A percentile compares a stretch with the other conserved stretches of the same genome.
Conservation (phyloP, 352 stramenopile species). For the Globisporangium canariense region DNA sequence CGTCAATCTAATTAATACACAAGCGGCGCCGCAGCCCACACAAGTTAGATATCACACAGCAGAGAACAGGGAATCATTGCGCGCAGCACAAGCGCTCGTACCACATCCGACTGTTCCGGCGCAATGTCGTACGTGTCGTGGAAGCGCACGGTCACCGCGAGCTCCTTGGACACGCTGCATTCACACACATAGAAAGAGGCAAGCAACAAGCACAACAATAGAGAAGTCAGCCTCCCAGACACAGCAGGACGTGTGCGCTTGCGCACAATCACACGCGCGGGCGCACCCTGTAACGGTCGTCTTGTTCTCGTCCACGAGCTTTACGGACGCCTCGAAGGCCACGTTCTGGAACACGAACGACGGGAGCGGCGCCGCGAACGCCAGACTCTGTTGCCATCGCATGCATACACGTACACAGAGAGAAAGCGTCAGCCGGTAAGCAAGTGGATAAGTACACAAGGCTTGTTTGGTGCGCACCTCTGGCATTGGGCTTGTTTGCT, state of each 20-base stretch:
- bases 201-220: conserved; percentile 1
- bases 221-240: not conserved
- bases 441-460: not conserved
- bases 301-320: conserved; percentile 63
- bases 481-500: conserved; percentile 22
- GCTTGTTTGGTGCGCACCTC: conserved; percentile 24
- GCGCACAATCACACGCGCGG: not conserved
- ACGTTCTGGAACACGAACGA: conserved; percentile 64
- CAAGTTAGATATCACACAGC: not conserved
- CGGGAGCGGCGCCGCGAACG: conserved; percentile 50
- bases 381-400: conserved; percentile 37
- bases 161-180: conserved; percentile 29
- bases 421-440: not conserved
- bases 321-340: conserved; percentile 50
- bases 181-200: not conserved
- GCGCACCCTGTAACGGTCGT: conserved; percentile 50
- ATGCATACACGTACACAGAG: not conserved
- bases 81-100: conserved; percentile 9
- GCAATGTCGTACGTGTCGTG: conserved; percentile 79
- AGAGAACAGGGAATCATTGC: not conserved
- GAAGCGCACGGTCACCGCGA: conserved; percentile 64
- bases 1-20: conserved; percentile 2
- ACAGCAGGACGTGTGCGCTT: not conserved
- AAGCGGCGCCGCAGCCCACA: not conserved
- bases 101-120: conserved; percentile 49